Evolutionary conservation across 805 yeast genomes (phyloP).

Genomic region (Teunomyces tritomae): DNA sequence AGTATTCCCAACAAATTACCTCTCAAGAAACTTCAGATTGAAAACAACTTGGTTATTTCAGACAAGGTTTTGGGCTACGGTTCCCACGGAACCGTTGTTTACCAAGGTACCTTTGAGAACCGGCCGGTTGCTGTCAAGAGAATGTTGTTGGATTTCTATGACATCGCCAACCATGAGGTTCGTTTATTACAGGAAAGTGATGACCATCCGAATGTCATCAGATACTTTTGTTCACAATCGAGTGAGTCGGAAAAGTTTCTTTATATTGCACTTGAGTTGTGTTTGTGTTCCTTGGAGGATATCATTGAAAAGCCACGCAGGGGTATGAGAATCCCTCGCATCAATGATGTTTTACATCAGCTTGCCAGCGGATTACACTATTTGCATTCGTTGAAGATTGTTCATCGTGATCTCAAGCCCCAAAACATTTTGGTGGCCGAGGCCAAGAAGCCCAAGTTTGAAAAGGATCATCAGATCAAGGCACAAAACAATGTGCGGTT

Average conservation of each 20-base stretch:
- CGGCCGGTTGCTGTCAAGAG: constrained; percentile 96
- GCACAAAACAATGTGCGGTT: constrained; percentile 47
- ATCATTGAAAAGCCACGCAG: constrained; percentile 57
- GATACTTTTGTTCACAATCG: constrained; percentile 92
- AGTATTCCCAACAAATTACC: constrained; percentile 14
- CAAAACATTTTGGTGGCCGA: constrained; percentile 87
- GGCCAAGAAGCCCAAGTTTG: constrained; percentile 42
- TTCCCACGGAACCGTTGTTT: constrained; percentile 94
- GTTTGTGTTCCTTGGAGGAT: constrained; percentile 86
- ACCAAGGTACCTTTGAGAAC: constrained; percentile 83
- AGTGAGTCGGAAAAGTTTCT: constrained; percentile 70
- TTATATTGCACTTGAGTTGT: constrained; percentile 89
- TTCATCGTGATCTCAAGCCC: constrained; percentile 93
- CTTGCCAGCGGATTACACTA: constrained; percentile 83
- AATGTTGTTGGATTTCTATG: constrained; percentile 89
- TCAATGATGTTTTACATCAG: constrained; percentile 62
- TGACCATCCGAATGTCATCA: constrained; percentile 90
- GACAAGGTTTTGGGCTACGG: constrained; percentile 89
- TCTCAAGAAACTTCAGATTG: constrained; percentile 36
- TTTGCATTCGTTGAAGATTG: constrained; percentile 84
- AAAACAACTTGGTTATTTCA: constrained; percentile 59
- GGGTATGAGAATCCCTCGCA: constrained; percentile 36
- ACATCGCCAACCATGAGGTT: constrained; percentile 91
- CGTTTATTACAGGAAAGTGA: constrained; percentile 87
- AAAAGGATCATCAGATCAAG: constrained; percentile 1